These are phyloP conservation scores for Musa itinerans DNA, from an alignment of 176 grass and related monocot genomes.

Conservation along the genomic window DNA sequence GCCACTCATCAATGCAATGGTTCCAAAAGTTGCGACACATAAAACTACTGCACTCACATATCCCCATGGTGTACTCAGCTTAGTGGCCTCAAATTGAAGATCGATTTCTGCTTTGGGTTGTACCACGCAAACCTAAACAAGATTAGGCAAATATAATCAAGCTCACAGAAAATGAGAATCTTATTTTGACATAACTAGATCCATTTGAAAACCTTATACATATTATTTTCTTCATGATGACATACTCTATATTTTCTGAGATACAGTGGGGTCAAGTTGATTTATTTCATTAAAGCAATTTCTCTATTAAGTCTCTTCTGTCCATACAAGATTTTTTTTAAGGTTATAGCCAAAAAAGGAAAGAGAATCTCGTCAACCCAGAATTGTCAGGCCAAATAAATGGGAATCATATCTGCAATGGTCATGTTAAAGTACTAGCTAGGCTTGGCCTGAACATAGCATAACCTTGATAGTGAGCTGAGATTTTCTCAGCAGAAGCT, in stretches of 20 bases:
- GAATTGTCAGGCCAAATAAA: no score
- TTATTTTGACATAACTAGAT: neutral
- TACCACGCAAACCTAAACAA: conserved; percentile 64
- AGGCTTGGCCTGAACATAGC: neutral
- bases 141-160: neutral
- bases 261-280: no score
- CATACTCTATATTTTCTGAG: no score
- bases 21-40: conserved; percentile 82
- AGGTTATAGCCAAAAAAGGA: no score
- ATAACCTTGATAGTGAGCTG: neutral
- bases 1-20: conserved; percentile 75
- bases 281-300: no score
- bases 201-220: neutral
- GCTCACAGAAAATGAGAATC: neutral
- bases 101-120: conserved; percentile 96
- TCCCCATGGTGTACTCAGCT: conserved; percentile 73
- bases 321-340: no score
- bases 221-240: neutral
- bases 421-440: neutral
- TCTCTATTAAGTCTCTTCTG: no score
- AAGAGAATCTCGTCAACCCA: no score
- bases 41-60: conserved; percentile 55
- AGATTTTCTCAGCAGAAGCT: neutral
- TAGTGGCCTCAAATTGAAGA: conserved; percentile 73
- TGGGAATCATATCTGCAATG: no score